Conservation (phyloP, 495 filamentous ascomycete species). For the Tuber melanosporum region DNA sequence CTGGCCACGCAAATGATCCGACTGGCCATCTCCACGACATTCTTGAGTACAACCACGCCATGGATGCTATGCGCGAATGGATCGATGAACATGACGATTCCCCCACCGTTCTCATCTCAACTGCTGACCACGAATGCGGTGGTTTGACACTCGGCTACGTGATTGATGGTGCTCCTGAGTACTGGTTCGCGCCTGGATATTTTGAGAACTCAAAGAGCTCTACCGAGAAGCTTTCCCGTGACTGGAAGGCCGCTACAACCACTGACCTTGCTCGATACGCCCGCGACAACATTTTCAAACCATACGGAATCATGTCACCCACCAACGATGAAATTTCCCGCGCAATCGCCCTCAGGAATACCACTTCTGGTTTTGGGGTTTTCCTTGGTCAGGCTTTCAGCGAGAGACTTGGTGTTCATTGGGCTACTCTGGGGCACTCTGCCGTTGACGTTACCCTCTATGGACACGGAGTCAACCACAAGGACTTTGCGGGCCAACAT, state of each 20-base stretch:
- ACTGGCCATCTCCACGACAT: constrained; percentile 44
- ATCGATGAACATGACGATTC: constrained; percentile 42
- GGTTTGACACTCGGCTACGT: constrained; percentile 42
- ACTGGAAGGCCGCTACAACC: constrained; percentile 22
- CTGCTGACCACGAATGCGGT: constrained; percentile 44
- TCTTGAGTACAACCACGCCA: constrained; percentile 42
- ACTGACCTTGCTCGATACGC: constrained; percentile 27
- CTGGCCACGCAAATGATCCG: constrained; percentile 44
- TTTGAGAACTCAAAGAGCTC: constrained; percentile 32
- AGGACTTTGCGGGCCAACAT: constrained; percentile 53
- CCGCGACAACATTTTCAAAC: constrained; percentile 24
- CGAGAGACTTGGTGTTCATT: constrained; percentile 35
- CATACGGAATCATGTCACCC: constrained; percentile 38
- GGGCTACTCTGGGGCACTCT: constrained; percentile 40
- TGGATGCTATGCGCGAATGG: constrained; percentile 42
- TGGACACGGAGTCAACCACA: constrained; percentile 35
- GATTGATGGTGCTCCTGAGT: constrained; percentile 27
- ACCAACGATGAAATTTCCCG: constrained; percentile 33
- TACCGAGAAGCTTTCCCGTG: constrained; percentile 30
- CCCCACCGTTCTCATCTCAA: constrained; percentile 42
- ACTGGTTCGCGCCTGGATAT: constrained; percentile 38
- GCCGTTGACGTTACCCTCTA: constrained; percentile 42
- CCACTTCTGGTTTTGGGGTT: constrained; percentile 15
- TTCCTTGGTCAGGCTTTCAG: constrained; percentile 29
- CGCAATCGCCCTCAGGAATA: constrained; percentile 24